Conservation (phyloP, 805 yeast species). For the Saccharomycopsis schoenii region DNA sequence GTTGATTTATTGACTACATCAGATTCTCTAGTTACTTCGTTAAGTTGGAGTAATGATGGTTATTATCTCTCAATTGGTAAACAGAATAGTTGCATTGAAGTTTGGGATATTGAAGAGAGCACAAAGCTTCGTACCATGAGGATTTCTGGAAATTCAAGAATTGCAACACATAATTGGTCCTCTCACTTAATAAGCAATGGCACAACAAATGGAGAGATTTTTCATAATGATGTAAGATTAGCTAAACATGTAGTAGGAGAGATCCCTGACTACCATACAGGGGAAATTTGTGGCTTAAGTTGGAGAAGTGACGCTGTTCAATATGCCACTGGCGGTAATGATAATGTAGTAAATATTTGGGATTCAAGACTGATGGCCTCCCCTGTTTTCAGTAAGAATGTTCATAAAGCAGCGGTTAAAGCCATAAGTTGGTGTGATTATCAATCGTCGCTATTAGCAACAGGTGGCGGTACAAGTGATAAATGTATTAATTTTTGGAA, state of each 20-base stretch:
- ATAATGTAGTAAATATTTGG: constrained; percentile 88
- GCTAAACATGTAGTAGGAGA: constrained; percentile 61
- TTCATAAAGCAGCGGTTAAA: constrained; percentile 90
- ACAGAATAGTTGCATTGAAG: constrained; percentile 75
- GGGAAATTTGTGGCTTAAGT: constrained; percentile 87
- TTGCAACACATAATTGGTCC: constrained; percentile 80
- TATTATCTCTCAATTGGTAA: constrained; percentile 76
- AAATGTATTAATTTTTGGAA: constrained; percentile 92
- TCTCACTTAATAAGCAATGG: constrained; percentile 80
- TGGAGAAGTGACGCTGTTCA: constrained; percentile 80
- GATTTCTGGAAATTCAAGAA: constrained; percentile 55
- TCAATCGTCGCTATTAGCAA: constrained; percentile 72
- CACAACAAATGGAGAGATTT: constrained; percentile 71
- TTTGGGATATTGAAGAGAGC: constrained; percentile 84
- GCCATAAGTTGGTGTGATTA: constrained; percentile 94
- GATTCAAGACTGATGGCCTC: constrained; percentile 54
- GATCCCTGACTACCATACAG: constrained; percentile 52
- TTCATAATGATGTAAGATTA: constrained; percentile 83
- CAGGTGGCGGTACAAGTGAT: constrained; percentile 95
- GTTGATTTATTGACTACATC: constrained; percentile 62
- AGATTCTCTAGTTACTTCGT: constrained; percentile 50
- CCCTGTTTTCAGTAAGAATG: constrained; percentile 67
- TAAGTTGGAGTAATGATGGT: constrained; percentile 89
- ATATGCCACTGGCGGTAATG: constrained; percentile 90
- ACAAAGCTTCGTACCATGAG: constrained; percentile 70